Percentiles rank a stretch among this genome's conserved stretches.
Conservation (phyloP, 2,329 filamentous ascomycete genomes). For the Rasamsonia emersonii region DNA sequence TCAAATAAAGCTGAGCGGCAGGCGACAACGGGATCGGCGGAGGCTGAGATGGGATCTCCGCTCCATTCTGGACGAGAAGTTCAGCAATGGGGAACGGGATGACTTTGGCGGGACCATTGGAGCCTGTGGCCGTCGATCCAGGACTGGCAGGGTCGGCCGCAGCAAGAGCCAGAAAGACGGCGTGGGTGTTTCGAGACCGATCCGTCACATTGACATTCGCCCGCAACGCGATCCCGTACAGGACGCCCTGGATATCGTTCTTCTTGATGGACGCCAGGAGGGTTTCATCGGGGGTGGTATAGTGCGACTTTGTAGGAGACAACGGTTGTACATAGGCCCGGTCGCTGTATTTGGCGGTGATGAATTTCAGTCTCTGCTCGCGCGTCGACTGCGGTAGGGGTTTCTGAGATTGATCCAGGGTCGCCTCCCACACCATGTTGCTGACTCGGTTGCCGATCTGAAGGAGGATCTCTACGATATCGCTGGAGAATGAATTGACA, state of each 20-base stretch:
- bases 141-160: slow-evolving; percentile 86
- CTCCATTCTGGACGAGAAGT: slow-evolving; percentile 85
- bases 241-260: slow-evolving; percentile 87
- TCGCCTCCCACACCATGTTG: slow-evolving; percentile 95
- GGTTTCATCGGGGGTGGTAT: slow-evolving; percentile 73
- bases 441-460: slow-evolving; percentile 89
- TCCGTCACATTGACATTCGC: slow-evolving; percentile 84
- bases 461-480: slow-evolving; percentile 89
- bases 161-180: slow-evolving; percentile 82
- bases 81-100: slow-evolving; percentile 83
- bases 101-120: slow-evolving; percentile 32
- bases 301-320: slow-evolving; percentile 65
- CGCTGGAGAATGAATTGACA: slow-evolving; percentile 89
- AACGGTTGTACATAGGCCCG: slow-evolving; percentile 67
- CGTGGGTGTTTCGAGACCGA: slow-evolving; percentile 77
- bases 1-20: slow-evolving; percentile 74
- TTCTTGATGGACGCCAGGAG: slow-evolving; percentile 88
- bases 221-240: slow-evolving; percentile 78
- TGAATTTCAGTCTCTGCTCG: slow-evolving; percentile 88
- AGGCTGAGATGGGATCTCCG: slow-evolving; percentile 66
- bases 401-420: slow-evolving; percentile 64
- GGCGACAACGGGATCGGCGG: slow-evolving; percentile 77
- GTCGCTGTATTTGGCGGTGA: slow-evolving; percentile 90
- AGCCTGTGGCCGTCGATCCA: slow-evolving; percentile 30
- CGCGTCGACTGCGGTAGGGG: slow-evolving; percentile 69